Evolutionary conservation across 495 filamentous ascomycete species (phyloP).

Genomic region (Hyaloscypha bicolor): DNA sequence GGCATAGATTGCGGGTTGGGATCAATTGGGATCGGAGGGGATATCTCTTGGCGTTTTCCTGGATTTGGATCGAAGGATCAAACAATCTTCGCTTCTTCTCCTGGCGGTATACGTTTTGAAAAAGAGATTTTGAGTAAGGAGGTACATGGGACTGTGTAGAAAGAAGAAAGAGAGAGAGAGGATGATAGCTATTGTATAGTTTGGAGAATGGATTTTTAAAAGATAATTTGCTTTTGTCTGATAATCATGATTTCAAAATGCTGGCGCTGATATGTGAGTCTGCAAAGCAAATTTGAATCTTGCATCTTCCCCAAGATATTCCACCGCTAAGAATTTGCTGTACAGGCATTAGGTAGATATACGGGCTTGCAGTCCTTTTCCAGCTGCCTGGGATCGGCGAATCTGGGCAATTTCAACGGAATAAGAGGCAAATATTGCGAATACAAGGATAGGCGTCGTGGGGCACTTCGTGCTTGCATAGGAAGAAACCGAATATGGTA

Average conservation of each 20-base stretch:
- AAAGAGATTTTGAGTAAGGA: neutral
- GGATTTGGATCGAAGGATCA: neutral
- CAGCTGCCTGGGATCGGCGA: no score
- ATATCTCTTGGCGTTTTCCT: neutral
- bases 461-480: neutral
- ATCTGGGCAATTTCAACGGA: no score
- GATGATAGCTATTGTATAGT: neutral
- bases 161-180: neutral
- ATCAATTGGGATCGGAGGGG: neutral
- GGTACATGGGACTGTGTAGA: slow-evolving; percentile 11
- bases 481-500: neutral
- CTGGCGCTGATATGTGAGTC: no score
- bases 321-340: no score
- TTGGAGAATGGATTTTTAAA: neutral
- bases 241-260: neutral
- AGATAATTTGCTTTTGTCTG: neutral
- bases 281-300: no score
- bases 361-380: no score
- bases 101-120: neutral
- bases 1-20: slow-evolving; percentile 1
- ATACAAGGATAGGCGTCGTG: neutral
- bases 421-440: no score
- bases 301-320: no score
- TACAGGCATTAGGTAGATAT: no score
- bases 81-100: neutral